These are phyloP conservation scores for Podila horticola DNA, from an alignment of 192 early-diverging fungal species.

Conservation along the genomic window DNA sequence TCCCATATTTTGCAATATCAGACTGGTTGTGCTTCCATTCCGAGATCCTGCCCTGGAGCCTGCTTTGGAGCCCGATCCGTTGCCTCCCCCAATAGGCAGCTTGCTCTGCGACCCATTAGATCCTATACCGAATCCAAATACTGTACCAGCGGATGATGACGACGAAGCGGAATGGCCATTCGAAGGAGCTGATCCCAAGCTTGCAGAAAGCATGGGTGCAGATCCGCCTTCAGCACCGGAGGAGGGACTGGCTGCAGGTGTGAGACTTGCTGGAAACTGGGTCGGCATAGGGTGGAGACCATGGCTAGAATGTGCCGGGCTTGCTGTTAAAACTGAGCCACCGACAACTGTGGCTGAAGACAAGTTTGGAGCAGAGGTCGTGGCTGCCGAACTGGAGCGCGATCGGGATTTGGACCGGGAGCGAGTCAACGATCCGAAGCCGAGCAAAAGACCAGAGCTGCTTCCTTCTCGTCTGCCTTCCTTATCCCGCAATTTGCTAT, in stretches of 20 bases:
- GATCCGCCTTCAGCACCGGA: neutral
- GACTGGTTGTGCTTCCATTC: conserved; percentile 42
- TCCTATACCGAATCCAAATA: conserved; percentile 38
- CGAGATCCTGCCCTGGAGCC: conserved; percentile 28
- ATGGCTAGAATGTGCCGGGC: neutral
- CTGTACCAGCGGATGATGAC: conserved; percentile 12
- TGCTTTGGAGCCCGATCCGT: conserved; percentile 22
- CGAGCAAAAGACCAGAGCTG: conserved; percentile 32
- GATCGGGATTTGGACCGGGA: conserved; percentile 23
- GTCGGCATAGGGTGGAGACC: neutral
- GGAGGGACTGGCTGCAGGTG: no score
- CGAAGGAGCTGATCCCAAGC: neutral
- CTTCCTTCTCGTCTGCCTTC: conserved; percentile 13
- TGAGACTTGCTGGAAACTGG: no score
- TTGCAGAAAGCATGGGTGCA: neutral
- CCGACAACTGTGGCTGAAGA: neutral
- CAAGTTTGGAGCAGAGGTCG: neutral
- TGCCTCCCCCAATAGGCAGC: neutral
- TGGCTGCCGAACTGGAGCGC: conserved; percentile 19
- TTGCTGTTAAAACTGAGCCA: neutral
- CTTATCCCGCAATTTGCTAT: neutral
- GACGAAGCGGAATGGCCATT: neutral
- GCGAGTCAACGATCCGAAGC: conserved; percentile 24
- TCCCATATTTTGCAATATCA: conserved; percentile 37
- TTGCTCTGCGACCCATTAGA: conserved; percentile 15